Conservation (phyloP, 2,329 filamentous ascomycete genomes). For the Teratosphaeria epicoccoides region DNA sequence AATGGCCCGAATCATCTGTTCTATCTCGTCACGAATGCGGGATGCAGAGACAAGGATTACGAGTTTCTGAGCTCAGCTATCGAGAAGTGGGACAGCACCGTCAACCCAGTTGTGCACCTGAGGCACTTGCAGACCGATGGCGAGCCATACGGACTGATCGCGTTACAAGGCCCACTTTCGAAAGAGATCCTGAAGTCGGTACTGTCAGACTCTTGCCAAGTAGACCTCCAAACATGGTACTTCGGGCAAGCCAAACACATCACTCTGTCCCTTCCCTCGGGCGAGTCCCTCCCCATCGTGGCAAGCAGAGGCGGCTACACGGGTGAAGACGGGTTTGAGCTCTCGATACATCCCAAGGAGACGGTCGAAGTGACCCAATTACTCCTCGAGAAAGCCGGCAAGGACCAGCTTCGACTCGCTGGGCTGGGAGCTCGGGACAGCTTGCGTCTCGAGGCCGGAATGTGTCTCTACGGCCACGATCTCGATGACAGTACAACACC, state of each 20-base stretch:
- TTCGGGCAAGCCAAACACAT: slow-evolving; percentile 69
- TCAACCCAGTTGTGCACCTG: slow-evolving; percentile 26
- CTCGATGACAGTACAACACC: slow-evolving; percentile 69
- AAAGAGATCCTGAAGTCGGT: slow-evolving; percentile 56
- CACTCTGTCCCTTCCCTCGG: slow-evolving; percentile 51
- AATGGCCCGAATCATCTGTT: slow-evolving; percentile 42
- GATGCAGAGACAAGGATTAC: slow-evolving; percentile 78
- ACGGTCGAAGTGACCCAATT: slow-evolving; percentile 57
- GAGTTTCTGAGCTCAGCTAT: slow-evolving; percentile 65
- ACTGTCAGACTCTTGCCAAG: slow-evolving; percentile 42
- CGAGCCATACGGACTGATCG: slow-evolving; percentile 65
- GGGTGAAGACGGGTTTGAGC: slow-evolving; percentile 95
- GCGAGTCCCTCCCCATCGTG: slow-evolving; percentile 48
- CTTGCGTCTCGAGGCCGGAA: slow-evolving; percentile 85
- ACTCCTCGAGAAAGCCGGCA: slow-evolving; percentile 49
- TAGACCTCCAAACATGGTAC: slow-evolving; percentile 54
- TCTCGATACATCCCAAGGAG: slow-evolving; percentile 64
- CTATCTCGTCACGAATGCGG: slow-evolving; percentile 94
- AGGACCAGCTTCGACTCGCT: slow-evolving; percentile 63
- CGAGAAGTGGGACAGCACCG: slow-evolving; percentile 46
- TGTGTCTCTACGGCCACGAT: slow-evolving; percentile 99
- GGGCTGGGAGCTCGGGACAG: slow-evolving; percentile 87
- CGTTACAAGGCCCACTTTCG: slow-evolving; percentile 76
- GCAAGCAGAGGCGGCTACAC: slow-evolving; percentile 90
- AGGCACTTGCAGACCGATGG: slow-evolving; percentile 28